phyloP scores from a whole-genome alignment of 2,329 filamentous ascomycete species.

The Lomentospora prolificans region DNA sequence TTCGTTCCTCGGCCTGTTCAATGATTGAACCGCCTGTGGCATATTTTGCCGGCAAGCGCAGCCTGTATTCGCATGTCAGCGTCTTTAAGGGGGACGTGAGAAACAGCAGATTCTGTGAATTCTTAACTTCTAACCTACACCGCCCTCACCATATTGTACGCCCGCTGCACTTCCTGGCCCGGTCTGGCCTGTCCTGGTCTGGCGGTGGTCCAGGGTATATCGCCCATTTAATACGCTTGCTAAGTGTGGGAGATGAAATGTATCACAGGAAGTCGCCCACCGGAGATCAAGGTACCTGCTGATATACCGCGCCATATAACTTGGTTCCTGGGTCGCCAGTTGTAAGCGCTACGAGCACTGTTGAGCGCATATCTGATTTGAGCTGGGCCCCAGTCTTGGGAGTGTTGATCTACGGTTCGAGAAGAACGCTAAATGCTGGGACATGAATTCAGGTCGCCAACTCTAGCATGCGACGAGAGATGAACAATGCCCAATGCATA shows the following conservation, averaged over 20 bases:
- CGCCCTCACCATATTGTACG: neutral
- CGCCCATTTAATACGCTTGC: too few species aligned
- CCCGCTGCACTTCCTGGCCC: too few species aligned
- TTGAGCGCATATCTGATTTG: too few species aligned
- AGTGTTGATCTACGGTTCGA: neutral
- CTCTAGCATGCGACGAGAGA: neutral
- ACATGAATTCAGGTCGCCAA: neutral
- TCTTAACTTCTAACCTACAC: neutral
- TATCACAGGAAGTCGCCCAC: too few species aligned
- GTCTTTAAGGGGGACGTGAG: neutral
- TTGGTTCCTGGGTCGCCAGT: neutral
- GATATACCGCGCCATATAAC: neutral
- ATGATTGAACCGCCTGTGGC: neutral
- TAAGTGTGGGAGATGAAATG: too few species aligned
- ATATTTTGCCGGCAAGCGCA: constrained; percentile 3
- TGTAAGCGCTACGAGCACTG: too few species aligned
- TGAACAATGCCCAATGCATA: neutral
- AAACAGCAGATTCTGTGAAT: too few species aligned
- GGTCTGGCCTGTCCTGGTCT: too few species aligned
- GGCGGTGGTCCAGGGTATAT: too few species aligned
- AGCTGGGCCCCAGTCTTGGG: too few species aligned
- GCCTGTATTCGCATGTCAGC: neutral
- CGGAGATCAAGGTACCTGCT: too few species aligned
- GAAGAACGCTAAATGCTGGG: neutral
- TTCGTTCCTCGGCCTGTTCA: neutral